Base-by-base conservation (phyloP, 352 stramenopile genomes). In the Thraustochytrium sp. region DNA sequence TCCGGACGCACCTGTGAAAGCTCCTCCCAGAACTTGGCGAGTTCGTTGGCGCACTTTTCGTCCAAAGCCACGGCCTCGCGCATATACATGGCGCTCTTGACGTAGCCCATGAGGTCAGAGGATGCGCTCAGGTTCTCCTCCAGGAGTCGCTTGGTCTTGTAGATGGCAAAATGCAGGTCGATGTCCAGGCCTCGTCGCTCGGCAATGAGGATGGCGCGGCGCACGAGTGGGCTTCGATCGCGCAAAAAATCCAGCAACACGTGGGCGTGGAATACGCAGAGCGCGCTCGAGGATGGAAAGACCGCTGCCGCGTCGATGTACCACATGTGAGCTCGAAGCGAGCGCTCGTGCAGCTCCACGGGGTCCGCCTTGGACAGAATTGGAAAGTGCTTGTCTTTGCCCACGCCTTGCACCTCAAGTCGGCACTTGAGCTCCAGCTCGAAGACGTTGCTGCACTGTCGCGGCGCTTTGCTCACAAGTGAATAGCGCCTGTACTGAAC, bases 341-440 rank as follows among this genome's bases (percentile, higher is more conserved):
- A 42, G 23, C 68, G 68, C 46, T 44, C 23, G 3, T 46, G 31
- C 23, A 72, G 18, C 51, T 55, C 48, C 8, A 5, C 9, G n/a
- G 34, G 26, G 37, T 80, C 53, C 2, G 68, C 53, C n/a, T 64
- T 80, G 26, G 34, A 16, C 21, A 80, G 68, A 16, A 55, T 2
- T 42, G 23, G 23, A 65, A 61, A 8, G 42, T 80, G 40, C 16
- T n/a, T 68, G 8, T 77, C 51, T 5, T 13, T 11, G 9, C 53
- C 48, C 8, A 80, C 40, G 31, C 68, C 48, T 34, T 61, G 68
- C 8, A 65, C n/a, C 31, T 80, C 31, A 4, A 61, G 40, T 3
- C 48, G 34, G 26, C 53, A 80, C 38, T 80, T 80, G 46, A 80
- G 51, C 49, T 80, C 68, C 18, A 80, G 38, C 42, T 80, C 68